phyloP scores from a whole-genome alignment of 345 rosid genomes.

The Noccaea caerulescens region DNA sequence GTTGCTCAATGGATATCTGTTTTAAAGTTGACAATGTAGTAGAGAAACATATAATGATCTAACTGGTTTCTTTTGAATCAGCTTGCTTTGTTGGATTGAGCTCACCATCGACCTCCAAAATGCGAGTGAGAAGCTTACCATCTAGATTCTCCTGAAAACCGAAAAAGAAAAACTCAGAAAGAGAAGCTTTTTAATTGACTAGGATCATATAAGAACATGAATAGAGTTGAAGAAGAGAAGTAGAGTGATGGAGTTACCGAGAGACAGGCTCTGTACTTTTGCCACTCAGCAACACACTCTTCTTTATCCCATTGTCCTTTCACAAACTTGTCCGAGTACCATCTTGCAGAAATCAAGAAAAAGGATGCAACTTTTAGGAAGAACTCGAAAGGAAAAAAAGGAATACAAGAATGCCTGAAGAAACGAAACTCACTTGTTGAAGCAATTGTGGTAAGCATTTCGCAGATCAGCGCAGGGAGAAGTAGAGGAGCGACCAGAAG shows the following conservation, averaged over 20 bases:
- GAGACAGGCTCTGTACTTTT: constrained; percentile 78
- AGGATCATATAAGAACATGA: neutral
- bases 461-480: constrained; percentile 78
- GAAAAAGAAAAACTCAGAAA: neutral
- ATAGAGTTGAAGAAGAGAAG: neutral
- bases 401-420: constrained; percentile 9
- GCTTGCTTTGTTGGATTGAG: constrained; percentile 34
- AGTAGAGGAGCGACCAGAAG: constrained; percentile 54
- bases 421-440: constrained; percentile 60
- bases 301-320: constrained; percentile 85
- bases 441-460: constrained; percentile 78
- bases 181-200: neutral
- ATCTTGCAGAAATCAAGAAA: constrained; percentile 46
- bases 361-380: neutral
- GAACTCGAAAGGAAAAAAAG: neutral
- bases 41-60: constrained; percentile 39
- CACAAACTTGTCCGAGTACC: constrained; percentile 87
- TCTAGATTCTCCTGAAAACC: constrained; percentile 69
- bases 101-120: constrained; percentile 63
- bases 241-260: constrained; percentile 50
- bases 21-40: constrained; percentile 25
- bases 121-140: constrained; percentile 72
- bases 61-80: constrained; percentile 44
- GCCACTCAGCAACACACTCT: constrained; percentile 75
- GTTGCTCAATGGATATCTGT: constrained; percentile 1